Percentiles rank a stretch among this genome's conserved stretches.
Conservation (phyloP, 805 yeast genomes). For the Ogataea naganishii region DNA sequence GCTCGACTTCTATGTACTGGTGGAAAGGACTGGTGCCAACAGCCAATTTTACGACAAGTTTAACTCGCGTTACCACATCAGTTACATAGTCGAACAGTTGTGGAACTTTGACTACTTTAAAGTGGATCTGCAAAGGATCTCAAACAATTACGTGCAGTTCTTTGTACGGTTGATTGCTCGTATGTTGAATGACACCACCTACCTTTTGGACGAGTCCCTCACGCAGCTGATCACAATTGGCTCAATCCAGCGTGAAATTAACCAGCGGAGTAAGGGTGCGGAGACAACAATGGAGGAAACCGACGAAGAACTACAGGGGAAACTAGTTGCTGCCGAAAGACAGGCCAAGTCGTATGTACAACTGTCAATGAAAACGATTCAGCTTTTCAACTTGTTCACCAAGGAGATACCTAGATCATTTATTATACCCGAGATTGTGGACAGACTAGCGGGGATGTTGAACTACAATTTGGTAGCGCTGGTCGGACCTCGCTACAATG, state of each 20-base stretch:
- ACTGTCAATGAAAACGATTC: slow-evolving; percentile 74
- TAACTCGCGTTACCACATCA: slow-evolving; percentile 80
- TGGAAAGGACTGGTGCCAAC: slow-evolving; percentile 92
- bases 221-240: slow-evolving; percentile 74
- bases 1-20: slow-evolving; percentile 85
- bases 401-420: slow-evolving; percentile 82
- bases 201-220: slow-evolving; percentile 82
- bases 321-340: slow-evolving; percentile 55
- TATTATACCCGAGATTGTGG: slow-evolving; percentile 82
- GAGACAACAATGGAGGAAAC: slow-evolving; percentile 34
- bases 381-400: slow-evolving; percentile 72
- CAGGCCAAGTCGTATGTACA: slow-evolving; percentile 79
- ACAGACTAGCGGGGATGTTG: slow-evolving; percentile 91
- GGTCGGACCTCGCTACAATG: slow-evolving; percentile 92
- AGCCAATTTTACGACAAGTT: slow-evolving; percentile 95
- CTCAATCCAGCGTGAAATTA: slow-evolving; percentile 57
- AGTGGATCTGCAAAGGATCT: slow-evolving; percentile 58
- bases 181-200: slow-evolving; percentile 91
- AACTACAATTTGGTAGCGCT: slow-evolving; percentile 86
- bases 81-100: slow-evolving; percentile 70
- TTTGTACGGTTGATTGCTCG: slow-evolving; percentile 90
- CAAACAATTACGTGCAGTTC: slow-evolving; percentile 65
- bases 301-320: slow-evolving; percentile 51
- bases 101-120: slow-evolving; percentile 72
- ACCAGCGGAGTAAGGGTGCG: slow-evolving; percentile 32